These are phyloP conservation scores for Flaveria bidentis DNA, from an alignment of 129 eudicot species.

Conservation along the genomic window DNA sequence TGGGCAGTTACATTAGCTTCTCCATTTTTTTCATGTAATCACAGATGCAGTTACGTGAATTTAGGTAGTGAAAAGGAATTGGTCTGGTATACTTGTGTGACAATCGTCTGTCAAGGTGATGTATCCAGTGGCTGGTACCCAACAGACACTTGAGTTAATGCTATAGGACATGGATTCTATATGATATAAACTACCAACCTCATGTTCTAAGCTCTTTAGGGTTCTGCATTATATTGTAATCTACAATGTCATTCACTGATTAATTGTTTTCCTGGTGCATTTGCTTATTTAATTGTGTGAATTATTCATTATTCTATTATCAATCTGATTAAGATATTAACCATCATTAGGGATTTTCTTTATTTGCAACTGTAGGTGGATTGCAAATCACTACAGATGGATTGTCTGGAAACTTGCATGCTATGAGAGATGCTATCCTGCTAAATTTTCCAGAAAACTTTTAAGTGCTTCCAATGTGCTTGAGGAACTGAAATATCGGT, in stretches of 20 bases:
- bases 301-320: slow-evolving; percentile 8
- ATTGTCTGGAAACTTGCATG: slow-evolving; percentile 96
- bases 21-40: background rate
- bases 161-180: background rate
- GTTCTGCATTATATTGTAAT: background rate
- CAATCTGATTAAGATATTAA: slow-evolving; percentile 9
- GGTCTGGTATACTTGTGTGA: background rate
- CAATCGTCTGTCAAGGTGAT: background rate
- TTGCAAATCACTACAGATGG: slow-evolving; percentile 93
- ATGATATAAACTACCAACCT: background rate
- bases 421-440: slow-evolving; percentile 81
- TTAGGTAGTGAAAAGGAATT: background rate
- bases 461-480: slow-evolving; percentile 65
- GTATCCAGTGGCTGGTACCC: background rate
- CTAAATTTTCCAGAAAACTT: slow-evolving; percentile 55
- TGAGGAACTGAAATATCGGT: slow-evolving; percentile 91
- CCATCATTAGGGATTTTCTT: background rate
- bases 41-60: background rate
- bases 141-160: background rate
- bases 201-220: background rate
- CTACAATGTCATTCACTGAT: background rate
- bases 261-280: background rate
- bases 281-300: background rate
- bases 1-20: background rate
- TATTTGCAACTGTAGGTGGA: slow-evolving; percentile 56